Evolutionary conservation across 192 early-diverging fungal species (phyloP).

Genomic region (Pilobolus umbonatus): DNA sequence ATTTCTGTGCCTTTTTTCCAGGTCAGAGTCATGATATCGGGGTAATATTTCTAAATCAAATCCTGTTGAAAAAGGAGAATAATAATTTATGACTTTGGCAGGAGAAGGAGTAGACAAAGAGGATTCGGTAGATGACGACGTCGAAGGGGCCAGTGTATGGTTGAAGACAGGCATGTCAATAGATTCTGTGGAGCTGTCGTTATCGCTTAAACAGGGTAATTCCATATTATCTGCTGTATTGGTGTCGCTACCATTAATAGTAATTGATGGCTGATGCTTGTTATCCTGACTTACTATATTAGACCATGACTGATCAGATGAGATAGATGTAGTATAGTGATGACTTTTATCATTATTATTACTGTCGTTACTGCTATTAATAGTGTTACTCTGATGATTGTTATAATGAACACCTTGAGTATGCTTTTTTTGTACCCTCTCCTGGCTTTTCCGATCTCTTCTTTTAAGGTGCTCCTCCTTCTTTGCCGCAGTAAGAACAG

Average conservation of each 20-base stretch:
- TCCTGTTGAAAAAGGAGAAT: slow-evolving; percentile 13
- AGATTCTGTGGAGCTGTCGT: slow-evolving; percentile 7
- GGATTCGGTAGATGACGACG: neutral
- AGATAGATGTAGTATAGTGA: neutral
- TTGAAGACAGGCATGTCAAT: too few relatives aligned
- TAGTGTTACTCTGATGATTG: too few relatives aligned
- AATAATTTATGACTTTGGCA: neutral
- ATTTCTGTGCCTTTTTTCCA: neutral
- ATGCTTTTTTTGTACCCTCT: too few relatives aligned
- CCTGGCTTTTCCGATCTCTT: too few relatives aligned
- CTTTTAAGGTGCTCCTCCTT: too few relatives aligned
- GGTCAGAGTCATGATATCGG: neutral
- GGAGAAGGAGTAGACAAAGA: neutral
- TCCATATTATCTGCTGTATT: neutral
- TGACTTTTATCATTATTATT: too few relatives aligned
- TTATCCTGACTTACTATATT: neutral
- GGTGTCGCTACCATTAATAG: neutral
- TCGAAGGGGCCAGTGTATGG: too few relatives aligned
- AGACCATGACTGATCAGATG: neutral
- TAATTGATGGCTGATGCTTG: neutral
- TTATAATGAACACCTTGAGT: too few relatives aligned
- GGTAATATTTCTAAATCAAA: slow-evolving; percentile 12
- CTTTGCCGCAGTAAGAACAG: too few relatives aligned
- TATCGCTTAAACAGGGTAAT: slow-evolving; percentile 7
- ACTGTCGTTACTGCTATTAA: too few relatives aligned